Evolutionary conservation across 1,139 yeast species (phyloP).

Genomic region (Sugiyamaella paludigena): DNA sequence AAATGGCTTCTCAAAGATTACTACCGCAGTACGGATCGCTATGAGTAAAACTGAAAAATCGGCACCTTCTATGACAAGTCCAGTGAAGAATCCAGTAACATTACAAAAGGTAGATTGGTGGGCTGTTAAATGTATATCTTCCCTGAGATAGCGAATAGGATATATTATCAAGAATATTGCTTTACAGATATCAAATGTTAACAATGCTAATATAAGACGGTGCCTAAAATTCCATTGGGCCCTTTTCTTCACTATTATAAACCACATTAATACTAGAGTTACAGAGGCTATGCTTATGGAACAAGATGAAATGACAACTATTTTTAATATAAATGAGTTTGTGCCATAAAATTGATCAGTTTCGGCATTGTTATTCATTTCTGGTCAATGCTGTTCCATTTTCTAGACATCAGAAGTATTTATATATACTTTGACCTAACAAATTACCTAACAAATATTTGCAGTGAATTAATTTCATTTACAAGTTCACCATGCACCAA

Average conservation of each 20-base stretch:
- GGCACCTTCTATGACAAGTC: conserved; percentile 45
- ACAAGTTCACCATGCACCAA: no score
- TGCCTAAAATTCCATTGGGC: conserved; percentile 65
- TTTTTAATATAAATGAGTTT: conserved; percentile 35
- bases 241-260: conserved; percentile 57
- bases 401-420: no score
- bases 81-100: conserved; percentile 74
- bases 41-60: conserved; percentile 76
- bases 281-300: conserved; percentile 58
- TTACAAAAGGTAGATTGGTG: conserved; percentile 47
- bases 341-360: conserved; percentile 19
- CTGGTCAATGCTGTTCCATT: no score
- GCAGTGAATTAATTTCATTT: no score
- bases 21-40: conserved; percentile 70
- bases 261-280: conserved; percentile 51
- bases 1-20: conserved; percentile 7
- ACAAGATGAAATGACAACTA: conserved; percentile 57
- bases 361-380: no score
- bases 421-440: no score
- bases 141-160: conserved; percentile 53
- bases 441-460: no score
- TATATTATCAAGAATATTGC: conserved; percentile 63
- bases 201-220: conserved; percentile 60
- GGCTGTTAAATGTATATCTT: not conserved
- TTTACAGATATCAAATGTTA: conserved; percentile 70